phyloP scores from a whole-genome alignment of 176 grass and related monocot genomes.

The Carex pumila region DNA sequence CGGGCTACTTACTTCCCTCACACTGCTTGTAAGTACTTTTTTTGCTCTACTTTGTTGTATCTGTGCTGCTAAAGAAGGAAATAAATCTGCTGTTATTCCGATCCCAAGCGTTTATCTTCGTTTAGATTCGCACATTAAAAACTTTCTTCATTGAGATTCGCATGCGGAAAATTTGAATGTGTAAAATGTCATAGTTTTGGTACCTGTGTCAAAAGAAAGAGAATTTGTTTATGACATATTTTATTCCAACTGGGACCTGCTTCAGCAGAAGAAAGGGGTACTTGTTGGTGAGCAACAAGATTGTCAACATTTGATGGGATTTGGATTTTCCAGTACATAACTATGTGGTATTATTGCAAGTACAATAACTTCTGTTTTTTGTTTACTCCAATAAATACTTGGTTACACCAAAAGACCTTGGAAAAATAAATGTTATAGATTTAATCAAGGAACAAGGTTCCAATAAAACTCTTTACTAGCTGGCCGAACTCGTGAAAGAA shows the following conservation, averaged over 20 bases:
- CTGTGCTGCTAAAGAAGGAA: background rate
- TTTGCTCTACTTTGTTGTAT: background rate
- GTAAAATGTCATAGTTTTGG: background rate
- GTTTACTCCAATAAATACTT: background rate
- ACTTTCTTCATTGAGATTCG: too few species aligned
- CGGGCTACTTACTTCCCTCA: constrained; percentile 58
- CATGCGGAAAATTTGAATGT: background rate
- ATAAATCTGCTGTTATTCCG: too few species aligned
- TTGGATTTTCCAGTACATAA: background rate
- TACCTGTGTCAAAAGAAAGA: background rate
- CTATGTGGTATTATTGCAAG: background rate
- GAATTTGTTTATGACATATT: background rate
- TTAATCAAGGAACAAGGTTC: background rate
- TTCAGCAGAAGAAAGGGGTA: background rate
- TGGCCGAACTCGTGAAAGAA: background rate
- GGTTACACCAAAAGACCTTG: background rate
- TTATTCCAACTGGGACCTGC: background rate
- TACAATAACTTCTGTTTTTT: background rate
- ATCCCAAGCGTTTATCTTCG: too few species aligned
- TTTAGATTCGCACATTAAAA: too few species aligned
- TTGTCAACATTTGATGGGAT: background rate
- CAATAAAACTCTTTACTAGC: background rate
- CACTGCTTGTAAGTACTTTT: constrained; percentile 66
- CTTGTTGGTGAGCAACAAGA: background rate
- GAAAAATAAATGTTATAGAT: background rate